Conservation (phyloP, 768 basidiomycete genomes). For the Leccinum aurantiacum region DNA sequence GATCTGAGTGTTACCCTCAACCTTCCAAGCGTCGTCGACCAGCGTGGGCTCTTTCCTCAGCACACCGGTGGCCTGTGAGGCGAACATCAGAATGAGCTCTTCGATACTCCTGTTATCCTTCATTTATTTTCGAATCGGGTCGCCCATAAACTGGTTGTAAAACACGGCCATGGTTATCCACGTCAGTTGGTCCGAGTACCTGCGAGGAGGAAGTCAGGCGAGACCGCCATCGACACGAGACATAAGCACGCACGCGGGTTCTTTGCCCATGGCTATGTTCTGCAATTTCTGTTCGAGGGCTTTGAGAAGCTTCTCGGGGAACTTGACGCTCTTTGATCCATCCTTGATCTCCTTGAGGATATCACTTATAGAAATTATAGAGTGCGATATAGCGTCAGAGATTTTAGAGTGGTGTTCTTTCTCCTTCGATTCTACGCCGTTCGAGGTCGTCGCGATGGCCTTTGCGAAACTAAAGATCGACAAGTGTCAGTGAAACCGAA, state of each 20-base stretch:
- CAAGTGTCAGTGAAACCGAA: no score
- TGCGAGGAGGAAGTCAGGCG: constrained; percentile 29
- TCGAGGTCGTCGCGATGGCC: constrained; percentile 32
- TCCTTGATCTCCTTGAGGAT: constrained; percentile 78
- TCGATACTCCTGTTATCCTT: constrained; percentile 97
- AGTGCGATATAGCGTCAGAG: constrained; percentile 57
- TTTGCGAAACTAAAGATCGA: constrained; percentile 35
- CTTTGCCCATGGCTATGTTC: constrained; percentile 91
- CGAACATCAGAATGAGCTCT: constrained; percentile 95
- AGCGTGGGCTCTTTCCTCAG: constrained; percentile 88
- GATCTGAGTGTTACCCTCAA: constrained; percentile 90
- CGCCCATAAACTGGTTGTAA: constrained; percentile 85
- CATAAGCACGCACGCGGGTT: constrained; percentile 65
- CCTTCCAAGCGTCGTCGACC: constrained; percentile 86
- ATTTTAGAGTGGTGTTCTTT: constrained; percentile 70
- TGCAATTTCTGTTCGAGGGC: constrained; percentile 87
- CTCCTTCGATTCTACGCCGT: constrained; percentile 45
- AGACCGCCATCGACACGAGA: constrained; percentile 3
- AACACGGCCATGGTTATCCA: constrained; percentile 91
- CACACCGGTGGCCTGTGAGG: constrained; percentile 82
- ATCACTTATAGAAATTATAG: constrained; percentile 65
- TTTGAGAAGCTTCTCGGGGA: constrained; percentile 92
- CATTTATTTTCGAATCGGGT: constrained; percentile 81
- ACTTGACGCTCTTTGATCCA: constrained; percentile 83
- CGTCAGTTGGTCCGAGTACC: constrained; percentile 88